A percentile compares a stretch with the other conserved stretches of the same genome.
These are phyloP conservation scores for Ogataea henricii DNA, from an alignment of 805 yeast genomes.

Conservation along the genomic window DNA sequence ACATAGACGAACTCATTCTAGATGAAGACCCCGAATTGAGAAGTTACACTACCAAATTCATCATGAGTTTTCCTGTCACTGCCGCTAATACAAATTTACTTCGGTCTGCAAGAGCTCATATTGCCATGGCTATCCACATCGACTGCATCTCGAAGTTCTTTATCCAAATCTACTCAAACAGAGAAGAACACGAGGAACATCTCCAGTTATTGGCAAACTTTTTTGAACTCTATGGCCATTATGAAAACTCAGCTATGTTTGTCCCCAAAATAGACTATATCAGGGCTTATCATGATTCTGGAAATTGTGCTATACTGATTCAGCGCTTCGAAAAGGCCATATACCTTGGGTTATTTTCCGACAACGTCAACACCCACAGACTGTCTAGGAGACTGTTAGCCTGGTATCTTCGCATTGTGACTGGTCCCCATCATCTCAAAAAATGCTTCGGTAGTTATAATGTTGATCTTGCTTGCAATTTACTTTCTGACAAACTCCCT, in stretches of 20 bases:
- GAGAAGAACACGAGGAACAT: constrained; percentile 32
- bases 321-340: constrained; percentile 52
- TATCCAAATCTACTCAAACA: constrained; percentile 26
- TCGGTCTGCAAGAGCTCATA: constrained; percentile 37
- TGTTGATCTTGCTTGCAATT: constrained; percentile 40
- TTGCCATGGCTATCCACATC: constrained; percentile 41
- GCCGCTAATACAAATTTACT: constrained; percentile 33
- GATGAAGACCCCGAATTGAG: constrained; percentile 39
- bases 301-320: constrained; percentile 36
- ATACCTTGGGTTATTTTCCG: constrained; percentile 52
- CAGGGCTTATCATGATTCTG: constrained; percentile 22
- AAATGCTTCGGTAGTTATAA: constrained; percentile 35
- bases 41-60: constrained; percentile 39
- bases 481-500: constrained; percentile 58
- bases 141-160: constrained; percentile 38
- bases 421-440: constrained; percentile 22
- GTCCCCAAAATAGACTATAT: neutral
- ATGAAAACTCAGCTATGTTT: constrained; percentile 11
- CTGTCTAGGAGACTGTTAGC: constrained; percentile 45
- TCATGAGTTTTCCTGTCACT: constrained; percentile 35
- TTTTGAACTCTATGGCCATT: constrained; percentile 38
- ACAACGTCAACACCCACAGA: constrained; percentile 51
- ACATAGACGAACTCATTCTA: constrained; percentile 41
- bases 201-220: constrained; percentile 42
- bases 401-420: constrained; percentile 25